phyloP scores from a whole-genome alignment of 352 stramenopile genomes.

The Pythium scleroteichum region DNA sequence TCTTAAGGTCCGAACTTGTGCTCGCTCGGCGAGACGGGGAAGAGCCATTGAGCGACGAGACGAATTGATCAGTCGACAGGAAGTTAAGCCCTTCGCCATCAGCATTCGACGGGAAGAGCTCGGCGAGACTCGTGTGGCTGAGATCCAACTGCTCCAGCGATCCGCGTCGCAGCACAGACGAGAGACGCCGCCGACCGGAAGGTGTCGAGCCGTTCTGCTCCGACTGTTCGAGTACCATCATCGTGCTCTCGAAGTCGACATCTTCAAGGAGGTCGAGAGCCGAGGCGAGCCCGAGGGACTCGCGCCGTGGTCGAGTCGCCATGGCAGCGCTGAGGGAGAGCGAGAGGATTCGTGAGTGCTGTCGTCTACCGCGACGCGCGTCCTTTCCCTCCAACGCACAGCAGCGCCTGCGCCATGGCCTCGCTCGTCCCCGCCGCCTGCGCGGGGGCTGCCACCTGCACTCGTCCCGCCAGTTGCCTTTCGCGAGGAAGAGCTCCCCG shows the following conservation, averaged over 20 bases:
- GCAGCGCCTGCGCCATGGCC: background rate
- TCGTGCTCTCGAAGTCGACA: slow-evolving; percentile 65
- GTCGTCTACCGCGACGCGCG: slow-evolving; percentile 5
- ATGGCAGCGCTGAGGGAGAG: slow-evolving; percentile 15
- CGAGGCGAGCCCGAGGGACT: slow-evolving; percentile 47
- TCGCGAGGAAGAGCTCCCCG: background rate
- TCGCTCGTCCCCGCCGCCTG: background rate
- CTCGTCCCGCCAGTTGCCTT: slow-evolving; percentile 7
- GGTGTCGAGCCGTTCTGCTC: background rate
- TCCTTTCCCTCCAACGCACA: background rate
- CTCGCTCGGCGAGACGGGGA: background rate
- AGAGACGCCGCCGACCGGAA: slow-evolving; percentile 5
- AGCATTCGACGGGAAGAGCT: slow-evolving; percentile 43
- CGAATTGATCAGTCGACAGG: slow-evolving; percentile 25
- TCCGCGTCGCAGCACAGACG: slow-evolving; percentile 29
- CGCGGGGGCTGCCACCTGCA: background rate
- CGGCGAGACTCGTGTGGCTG: slow-evolving; percentile 41
- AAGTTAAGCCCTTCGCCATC: slow-evolving; percentile 5
- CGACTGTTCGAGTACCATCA: slow-evolving; percentile 52
- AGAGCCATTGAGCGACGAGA: slow-evolving; percentile 9
- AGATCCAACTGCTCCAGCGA: slow-evolving; percentile 47
- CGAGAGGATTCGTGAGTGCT: slow-evolving; percentile 11
- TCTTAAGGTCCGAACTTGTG: slow-evolving; percentile 31
- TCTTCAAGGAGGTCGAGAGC: slow-evolving; percentile 56
- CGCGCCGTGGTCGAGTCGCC: slow-evolving; percentile 16